Evolutionary conservation across 495 filamentous ascomycete genomes (phyloP).

Genomic region (Chaetomium tenue): DNA sequence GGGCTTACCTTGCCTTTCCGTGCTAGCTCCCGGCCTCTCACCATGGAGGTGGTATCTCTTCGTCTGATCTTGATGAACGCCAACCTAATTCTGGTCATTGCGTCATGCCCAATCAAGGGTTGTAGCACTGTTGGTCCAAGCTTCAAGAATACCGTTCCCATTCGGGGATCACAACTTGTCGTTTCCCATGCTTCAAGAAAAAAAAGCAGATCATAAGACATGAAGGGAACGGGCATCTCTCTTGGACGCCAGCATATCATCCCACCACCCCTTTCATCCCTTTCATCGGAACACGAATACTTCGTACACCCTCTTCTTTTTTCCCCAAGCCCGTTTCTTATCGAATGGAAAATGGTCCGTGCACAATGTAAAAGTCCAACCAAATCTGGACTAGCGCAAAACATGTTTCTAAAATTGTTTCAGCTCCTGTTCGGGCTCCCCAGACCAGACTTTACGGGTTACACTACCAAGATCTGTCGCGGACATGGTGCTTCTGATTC

Average conservation of each 20-base stretch:
- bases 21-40: not conserved
- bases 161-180: too few species aligned
- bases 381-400: not conserved
- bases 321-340: too few species aligned
- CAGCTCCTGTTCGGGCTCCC: not conserved
- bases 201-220: too few species aligned
- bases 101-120: constrained; percentile 3
- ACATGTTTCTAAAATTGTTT: constrained; percentile 6
- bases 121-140: too few species aligned
- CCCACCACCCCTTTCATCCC: too few species aligned
- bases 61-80: constrained; percentile 7
- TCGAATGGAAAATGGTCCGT: not conserved
- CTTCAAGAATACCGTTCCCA: too few species aligned
- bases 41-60: not conserved
- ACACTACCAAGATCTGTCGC: not conserved
- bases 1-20: not conserved
- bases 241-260: too few species aligned
- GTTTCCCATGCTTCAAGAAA: too few species aligned
- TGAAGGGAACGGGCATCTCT: too few species aligned
- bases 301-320: too few species aligned
- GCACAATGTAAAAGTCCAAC: not conserved
- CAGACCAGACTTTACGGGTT: not conserved
- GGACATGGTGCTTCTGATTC: not conserved
- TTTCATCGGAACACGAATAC: too few species aligned
- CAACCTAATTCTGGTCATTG: constrained; percentile 7